Conservation (phyloP, 2,329 filamentous ascomycete genomes). For the Escovopsis sp. region DNA sequence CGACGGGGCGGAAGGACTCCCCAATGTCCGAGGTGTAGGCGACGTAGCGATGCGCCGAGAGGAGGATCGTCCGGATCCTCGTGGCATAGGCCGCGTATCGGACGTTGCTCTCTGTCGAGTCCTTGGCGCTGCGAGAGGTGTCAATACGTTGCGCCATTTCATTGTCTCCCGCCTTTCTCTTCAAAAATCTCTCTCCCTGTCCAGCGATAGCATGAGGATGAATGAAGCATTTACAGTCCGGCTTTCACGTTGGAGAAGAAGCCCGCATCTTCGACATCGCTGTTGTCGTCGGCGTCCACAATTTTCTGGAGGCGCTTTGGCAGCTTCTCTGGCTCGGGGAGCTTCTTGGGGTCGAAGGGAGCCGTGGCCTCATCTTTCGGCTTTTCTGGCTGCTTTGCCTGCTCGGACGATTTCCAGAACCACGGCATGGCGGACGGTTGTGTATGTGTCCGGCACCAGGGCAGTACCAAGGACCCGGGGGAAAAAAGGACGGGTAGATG, state of each 20-base stretch:
- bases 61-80: conserved; percentile 70
- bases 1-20: conserved; percentile 87
- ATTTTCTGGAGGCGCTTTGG: conserved; percentile 41
- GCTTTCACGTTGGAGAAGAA: conserved; percentile 67
- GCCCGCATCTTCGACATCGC: conserved; percentile 41
- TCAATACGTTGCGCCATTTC: conserved; percentile 5
- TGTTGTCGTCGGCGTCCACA: conserved; percentile 38
- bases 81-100: conserved; percentile 89
- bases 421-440: conserved; percentile 20
- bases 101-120: conserved; percentile 71
- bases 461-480: no score
- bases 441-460: background rate
- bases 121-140: conserved; percentile 27
- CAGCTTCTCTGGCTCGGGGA: conserved; percentile 35
- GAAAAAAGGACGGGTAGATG: no score
- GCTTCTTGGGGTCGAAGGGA: conserved; percentile 30
- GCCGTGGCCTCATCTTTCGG: conserved; percentile 12
- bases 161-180: no score
- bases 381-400: conserved; percentile 15
- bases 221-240: conserved; percentile 48
- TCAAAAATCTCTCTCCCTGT: no score
- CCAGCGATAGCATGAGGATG: background rate
- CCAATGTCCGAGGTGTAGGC: conserved; percentile 95
- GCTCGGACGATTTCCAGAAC: conserved; percentile 26
- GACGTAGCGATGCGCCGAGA: conserved; percentile 87